Evolutionary conservation across 1,284 basidiomycete species (phyloP).

Genomic region (Fomitopsis palustris): DNA sequence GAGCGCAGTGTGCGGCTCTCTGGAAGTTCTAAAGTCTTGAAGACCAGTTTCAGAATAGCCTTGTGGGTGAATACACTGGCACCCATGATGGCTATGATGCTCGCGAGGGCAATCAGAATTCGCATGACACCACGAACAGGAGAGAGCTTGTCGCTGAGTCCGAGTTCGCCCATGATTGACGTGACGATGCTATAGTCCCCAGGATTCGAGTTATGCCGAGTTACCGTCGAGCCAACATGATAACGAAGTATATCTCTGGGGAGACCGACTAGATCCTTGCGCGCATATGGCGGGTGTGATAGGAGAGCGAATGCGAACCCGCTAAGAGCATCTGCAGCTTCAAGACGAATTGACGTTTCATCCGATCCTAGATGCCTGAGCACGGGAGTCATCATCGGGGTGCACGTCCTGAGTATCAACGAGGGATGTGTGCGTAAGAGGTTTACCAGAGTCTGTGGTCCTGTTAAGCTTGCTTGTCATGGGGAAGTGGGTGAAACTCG

Average conservation of each 20-base stretch:
- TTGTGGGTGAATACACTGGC: slow-evolving; percentile 38
- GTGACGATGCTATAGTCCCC: slow-evolving; percentile 12
- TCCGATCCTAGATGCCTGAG: slow-evolving; percentile 33
- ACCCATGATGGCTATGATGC: slow-evolving; percentile 47
- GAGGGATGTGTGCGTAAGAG: slow-evolving; percentile 41
- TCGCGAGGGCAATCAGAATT: slow-evolving; percentile 38
- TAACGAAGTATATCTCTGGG: slow-evolving; percentile 19
- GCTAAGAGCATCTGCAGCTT: slow-evolving; percentile 37
- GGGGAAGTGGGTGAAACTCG: not conserved
- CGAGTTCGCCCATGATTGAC: slow-evolving; percentile 14
- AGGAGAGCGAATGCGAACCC: slow-evolving; percentile 35
- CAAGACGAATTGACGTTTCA: slow-evolving; percentile 31
- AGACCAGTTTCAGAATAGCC: slow-evolving; percentile 37
- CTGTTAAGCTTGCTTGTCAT: not conserved
- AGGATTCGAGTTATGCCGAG: slow-evolving; percentile 8
- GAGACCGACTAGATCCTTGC: slow-evolving; percentile 8
- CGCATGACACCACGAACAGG: slow-evolving; percentile 30
- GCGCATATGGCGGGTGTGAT: slow-evolving; percentile 12
- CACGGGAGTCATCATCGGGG: slow-evolving; percentile 33
- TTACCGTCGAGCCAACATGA: slow-evolving; percentile 27
- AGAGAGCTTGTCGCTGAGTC: slow-evolving; percentile 22
- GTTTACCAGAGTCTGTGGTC: not conserved
- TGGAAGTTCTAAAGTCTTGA: slow-evolving; percentile 31
- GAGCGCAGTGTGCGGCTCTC: slow-evolving; percentile 29
- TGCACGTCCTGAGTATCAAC: slow-evolving; percentile 27